Base-by-base conservation (phyloP, 352 stramenopile genomes). In the Pythium rishiriense region DNA sequence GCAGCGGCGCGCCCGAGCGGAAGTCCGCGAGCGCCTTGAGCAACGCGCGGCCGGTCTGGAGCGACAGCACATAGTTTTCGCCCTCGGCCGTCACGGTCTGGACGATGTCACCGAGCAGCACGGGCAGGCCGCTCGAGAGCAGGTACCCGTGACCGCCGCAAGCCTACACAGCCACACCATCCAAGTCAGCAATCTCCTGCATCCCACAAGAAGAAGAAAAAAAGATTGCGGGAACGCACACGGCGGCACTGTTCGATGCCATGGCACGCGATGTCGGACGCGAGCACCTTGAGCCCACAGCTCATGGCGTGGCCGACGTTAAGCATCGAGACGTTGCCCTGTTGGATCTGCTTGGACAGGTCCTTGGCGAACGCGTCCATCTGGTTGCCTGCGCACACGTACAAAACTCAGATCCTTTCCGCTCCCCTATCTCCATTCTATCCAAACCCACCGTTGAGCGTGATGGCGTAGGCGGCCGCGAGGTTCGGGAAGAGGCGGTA, bases 71-170 rank as follows among this genome's bases (percentile, higher is more conserved):
- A 55, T 97, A 93, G 76, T 98, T 98, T 64, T 99, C 96, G 41
- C 96, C 96, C 72, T 98, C 96, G n/a, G 97, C 95, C 1, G 96
- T 99, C 50, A 97, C 96, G 46, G 88, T 96, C 68, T 98, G 93
- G 17, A 98, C 79, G 49, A 98, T 94, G 49, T 96, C 94, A 5
- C 87, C 90, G 12, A 96, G 79, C 33, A 98, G 70, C 69, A 68
- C 93, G 88, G 64, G 64, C 10, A 72, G 45, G 11, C 66, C 66
- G 26, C 86, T 98, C 24, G 79, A 87, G 2, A 88, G 56, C 35
- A 98, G 75, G 67, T 97, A 99, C 21, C 96, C 96, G 65, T 98
- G 94, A 17, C 96, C 96, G 45, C 96, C 96, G 66, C 93, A 98
- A 22, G 90, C 35, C 35, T 41, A 41, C 35, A 35, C 31, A 35